Evolutionary conservation across 495 filamentous ascomycete genomes (phyloP).

Genomic region (Apodospora peruviana): DNA sequence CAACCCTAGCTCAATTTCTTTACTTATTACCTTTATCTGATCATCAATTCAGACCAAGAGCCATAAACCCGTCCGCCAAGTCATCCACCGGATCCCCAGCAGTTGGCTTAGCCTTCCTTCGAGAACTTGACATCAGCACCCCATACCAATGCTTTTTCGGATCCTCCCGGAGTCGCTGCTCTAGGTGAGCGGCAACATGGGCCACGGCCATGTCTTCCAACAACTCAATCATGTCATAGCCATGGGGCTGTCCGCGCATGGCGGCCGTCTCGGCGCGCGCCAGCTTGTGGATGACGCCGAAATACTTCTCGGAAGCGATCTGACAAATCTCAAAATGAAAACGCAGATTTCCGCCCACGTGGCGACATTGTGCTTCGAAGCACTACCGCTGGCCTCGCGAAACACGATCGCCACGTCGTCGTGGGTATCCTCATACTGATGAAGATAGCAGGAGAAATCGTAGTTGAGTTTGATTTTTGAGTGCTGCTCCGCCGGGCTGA

Average conservation of each 20-base stretch:
- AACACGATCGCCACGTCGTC: conserved; percentile 15
- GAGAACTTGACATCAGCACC: no score
- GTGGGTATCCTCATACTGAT: background rate
- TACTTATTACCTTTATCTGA: no score
- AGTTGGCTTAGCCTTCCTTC: no score
- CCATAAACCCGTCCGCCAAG: no score
- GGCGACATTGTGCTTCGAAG: conserved; percentile 2
- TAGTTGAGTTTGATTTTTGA: background rate
- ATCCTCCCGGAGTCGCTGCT: conserved; percentile 1
- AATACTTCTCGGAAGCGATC: background rate
- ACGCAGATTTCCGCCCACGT: conserved; percentile 12
- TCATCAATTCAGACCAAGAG: no score
- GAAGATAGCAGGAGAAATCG: no score
- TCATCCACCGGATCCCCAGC: no score
- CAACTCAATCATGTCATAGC: conserved; percentile 12
- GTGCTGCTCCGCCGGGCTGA: background rate
- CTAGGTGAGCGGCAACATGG: conserved; percentile 2
- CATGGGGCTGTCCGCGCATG: background rate
- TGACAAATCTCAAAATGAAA: conserved; percentile 11
- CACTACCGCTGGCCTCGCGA: conserved; percentile 11
- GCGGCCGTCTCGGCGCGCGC: conserved; percentile 10
- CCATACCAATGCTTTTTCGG: conserved; percentile 8
- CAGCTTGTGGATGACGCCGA: conserved; percentile 4
- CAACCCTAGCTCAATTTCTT: no score
- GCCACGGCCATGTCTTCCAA: conserved; percentile 7